Evolutionary conservation across 192 early-diverging fungal species (phyloP), one percentile per base, ranked within the genome.

Genomic region (Linnemannia exigua): DNA sequence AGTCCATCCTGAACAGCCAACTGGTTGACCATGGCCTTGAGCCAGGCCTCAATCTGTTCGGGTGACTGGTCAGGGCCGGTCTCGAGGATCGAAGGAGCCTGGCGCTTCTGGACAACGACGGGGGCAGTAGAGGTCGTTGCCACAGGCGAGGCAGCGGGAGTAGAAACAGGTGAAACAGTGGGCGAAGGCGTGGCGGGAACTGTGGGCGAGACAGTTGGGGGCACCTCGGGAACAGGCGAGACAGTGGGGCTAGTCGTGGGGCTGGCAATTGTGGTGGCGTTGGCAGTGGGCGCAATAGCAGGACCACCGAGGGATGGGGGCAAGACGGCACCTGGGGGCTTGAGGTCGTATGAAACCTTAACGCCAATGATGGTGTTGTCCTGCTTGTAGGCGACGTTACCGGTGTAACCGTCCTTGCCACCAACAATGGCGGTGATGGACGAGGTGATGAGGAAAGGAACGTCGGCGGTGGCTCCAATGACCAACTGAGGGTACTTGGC

Each of bases 301-400:
- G 72, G 72, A 22, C 33, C n/a, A 17, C 31, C 72, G 36, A 67
- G 67, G 20, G 46, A 41, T 69, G 61, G 16, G 11, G 75, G 66
- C 67, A 68, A 67, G 47, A 48, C 28, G 37, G 46, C 77, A 35
- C 67, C 19, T 37, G 33, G 70, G 70, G 28, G 68, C 52, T 70
- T 67, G 19, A 15, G 58, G 61, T 11, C 50, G 37, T 16, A 86
- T 0, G 58, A 63, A 12, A 63, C 22, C 72, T 69, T 36, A 63
- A 86, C 84, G 16, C 8, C 22, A n/a, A 86, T 58, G 9, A 76
- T 75, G 16, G 84, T 38, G n/a, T 63, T 58, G 8, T 52, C 1
- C 70, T 86, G 84, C 31, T 33, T 33, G 66, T 86, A 86, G 0
- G 20, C 28, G 28, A 86, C 84, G 61, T 86, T 86, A 15, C 78